These are phyloP conservation scores for Zygoascus hellenicus DNA, from an alignment of 1,139 yeast species.

Conservation along the genomic window DNA sequence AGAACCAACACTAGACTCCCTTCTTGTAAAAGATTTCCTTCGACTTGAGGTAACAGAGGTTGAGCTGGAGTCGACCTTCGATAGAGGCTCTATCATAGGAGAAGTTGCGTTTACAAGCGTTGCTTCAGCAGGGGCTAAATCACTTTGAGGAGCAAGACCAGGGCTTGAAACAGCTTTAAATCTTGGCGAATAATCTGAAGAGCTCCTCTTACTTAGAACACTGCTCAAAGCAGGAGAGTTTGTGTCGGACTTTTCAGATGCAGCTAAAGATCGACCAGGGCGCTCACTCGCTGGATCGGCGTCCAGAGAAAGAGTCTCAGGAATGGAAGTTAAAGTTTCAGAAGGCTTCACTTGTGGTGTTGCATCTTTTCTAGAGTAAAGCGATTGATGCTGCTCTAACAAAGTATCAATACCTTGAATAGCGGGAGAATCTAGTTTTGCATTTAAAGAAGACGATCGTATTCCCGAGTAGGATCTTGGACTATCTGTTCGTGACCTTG, in stretches of 20 bases:
- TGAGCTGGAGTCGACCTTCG: not conserved
- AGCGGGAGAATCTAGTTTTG: slow-evolving; percentile 13
- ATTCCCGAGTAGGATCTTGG: not conserved
- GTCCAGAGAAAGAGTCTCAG: slow-evolving; percentile 16
- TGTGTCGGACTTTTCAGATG: not conserved
- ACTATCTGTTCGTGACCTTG: not conserved
- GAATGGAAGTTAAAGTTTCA: slow-evolving; percentile 16
- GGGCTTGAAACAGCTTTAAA: slow-evolving; percentile 12
- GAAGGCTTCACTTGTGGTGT: not conserved
- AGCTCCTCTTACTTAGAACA: slow-evolving; percentile 7
- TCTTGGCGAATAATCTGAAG: slow-evolving; percentile 7
- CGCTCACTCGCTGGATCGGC: not conserved
- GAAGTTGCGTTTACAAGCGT: slow-evolving; percentile 5
- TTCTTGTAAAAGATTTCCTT: not conserved
- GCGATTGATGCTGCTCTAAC: slow-evolving; percentile 19
- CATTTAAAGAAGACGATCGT: not conserved
- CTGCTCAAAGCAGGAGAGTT: slow-evolving; percentile 1
- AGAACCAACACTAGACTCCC: slow-evolving; percentile 1
- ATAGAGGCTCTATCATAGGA: slow-evolving; percentile 3
- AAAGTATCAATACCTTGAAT: slow-evolving; percentile 17
- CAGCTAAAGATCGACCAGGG: not conserved
- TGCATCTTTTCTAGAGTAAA: slow-evolving; percentile 15
- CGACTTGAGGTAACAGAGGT: slow-evolving; percentile 1
- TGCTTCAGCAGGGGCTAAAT: slow-evolving; percentile 9
- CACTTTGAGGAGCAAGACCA: slow-evolving; percentile 17